Conservation (phyloP, 768 basidiomycete genomes). For the Lentinula sp. region DNA sequence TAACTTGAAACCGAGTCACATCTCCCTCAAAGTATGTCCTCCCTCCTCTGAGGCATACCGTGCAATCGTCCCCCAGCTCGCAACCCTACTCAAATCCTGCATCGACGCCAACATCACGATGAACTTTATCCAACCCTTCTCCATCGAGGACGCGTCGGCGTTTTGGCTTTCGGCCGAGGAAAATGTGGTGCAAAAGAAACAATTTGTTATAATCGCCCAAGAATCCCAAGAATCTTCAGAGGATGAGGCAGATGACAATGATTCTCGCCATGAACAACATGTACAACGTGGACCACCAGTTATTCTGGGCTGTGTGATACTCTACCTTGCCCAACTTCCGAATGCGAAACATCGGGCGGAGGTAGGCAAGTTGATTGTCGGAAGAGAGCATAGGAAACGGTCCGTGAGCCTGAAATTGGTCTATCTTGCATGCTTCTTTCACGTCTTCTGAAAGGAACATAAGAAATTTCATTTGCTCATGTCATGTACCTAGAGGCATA, state of each 20-base stretch:
- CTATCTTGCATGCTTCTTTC: background rate
- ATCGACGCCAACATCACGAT: background rate
- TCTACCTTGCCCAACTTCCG: background rate
- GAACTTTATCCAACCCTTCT: conserved; percentile 2
- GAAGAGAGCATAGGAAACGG: background rate
- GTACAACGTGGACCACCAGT: background rate
- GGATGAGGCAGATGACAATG: background rate
- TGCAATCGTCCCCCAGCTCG: background rate
- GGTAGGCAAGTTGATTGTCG: background rate
- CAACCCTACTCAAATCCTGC: background rate
- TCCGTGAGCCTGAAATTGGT: background rate
- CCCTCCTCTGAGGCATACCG: background rate
- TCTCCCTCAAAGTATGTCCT: background rate
- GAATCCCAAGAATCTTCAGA: background rate
- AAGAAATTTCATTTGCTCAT: background rate
- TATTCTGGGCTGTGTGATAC: background rate
- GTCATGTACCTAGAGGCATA: background rate
- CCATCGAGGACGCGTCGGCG: background rate
- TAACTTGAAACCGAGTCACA: too few relatives aligned
- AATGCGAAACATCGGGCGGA: conserved; percentile 3
- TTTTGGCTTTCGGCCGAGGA: background rate
- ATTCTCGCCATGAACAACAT: too few relatives aligned
- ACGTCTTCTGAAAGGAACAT: background rate
- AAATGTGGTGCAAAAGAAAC: background rate
- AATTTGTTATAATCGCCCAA: background rate